Percentiles rank a stretch among this genome's conserved stretches.
phyloP scores from a whole-genome alignment of 495 filamentous ascomycete species.

The Aspergillus nidulans region DNA sequence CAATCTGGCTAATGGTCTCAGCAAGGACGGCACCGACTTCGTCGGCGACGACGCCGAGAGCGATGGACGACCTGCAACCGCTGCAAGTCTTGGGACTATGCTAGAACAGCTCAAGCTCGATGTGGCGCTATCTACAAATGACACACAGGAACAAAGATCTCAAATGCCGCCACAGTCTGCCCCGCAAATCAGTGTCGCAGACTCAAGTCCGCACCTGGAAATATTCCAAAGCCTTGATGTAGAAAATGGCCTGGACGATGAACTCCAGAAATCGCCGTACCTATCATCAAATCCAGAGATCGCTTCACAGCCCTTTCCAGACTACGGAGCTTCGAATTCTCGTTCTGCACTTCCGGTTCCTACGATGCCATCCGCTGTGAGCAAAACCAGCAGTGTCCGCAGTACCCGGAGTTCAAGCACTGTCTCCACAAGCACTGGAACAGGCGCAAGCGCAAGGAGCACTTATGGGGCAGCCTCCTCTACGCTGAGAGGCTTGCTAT shows the following conservation, averaged over 20 bases:
- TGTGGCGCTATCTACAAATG: constrained; percentile 33
- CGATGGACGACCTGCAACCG: constrained; percentile 36
- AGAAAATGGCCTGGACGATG: constrained; percentile 12
- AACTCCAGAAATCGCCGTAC: constrained; percentile 23
- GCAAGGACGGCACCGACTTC: constrained; percentile 10
- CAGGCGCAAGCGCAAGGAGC: constrained; percentile 33
- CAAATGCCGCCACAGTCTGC: constrained; percentile 6
- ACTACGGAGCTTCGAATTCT: constrained; percentile 19
- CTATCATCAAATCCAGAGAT: constrained; percentile 9
- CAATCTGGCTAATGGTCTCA: constrained; percentile 47
- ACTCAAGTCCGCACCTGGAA: constrained; percentile 14
- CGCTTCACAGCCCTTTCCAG: constrained; percentile 22
- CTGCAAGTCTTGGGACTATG: constrained; percentile 37
- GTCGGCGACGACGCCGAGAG: constrained; percentile 29
- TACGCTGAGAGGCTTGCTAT: constrained; percentile 36
- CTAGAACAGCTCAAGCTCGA: constrained; percentile 39
- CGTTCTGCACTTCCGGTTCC: constrained; percentile 37
- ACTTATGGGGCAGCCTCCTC: constrained; percentile 39
- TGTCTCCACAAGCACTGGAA: constrained; percentile 34
- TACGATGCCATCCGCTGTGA: constrained; percentile 25
- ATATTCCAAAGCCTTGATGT: constrained; percentile 20
- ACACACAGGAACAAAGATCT: constrained; percentile 21
- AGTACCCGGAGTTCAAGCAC: constrained; percentile 42
- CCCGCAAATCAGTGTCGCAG: background rate
- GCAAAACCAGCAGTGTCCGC: constrained; percentile 37